Evolutionary conservation across 176 grass and related monocot species (phyloP).

Genomic region (barley (Hordeum vulgare)): DNA sequence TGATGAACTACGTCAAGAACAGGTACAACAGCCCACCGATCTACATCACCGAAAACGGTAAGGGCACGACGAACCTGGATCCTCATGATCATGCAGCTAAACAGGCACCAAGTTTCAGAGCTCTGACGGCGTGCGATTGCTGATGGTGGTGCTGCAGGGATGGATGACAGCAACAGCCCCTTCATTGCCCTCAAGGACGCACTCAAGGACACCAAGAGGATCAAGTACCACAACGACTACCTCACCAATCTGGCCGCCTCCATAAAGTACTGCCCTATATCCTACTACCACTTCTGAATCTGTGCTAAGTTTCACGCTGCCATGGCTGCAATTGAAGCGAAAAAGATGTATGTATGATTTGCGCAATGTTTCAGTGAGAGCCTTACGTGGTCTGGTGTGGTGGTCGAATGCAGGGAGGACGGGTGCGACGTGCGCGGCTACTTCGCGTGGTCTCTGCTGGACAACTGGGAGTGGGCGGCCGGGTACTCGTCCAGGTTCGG

Average conservation of each 20-base stretch:
- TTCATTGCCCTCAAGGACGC: constrained; percentile 68
- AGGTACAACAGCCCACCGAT: constrained; percentile 71
- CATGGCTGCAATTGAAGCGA: not conserved
- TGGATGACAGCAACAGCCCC: constrained; percentile 71
- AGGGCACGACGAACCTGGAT: not conserved
- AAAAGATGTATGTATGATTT: not conserved
- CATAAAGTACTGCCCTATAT: constrained; percentile 36
- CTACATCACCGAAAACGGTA: constrained; percentile 91
- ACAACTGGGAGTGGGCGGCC: constrained; percentile 97
- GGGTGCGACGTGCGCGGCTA: constrained; percentile 85
- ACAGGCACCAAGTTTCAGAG: not conserved
- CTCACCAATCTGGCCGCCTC: constrained; percentile 61
- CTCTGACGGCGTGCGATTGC: not conserved
- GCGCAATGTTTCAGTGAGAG: not conserved
- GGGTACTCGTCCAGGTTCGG: constrained; percentile 83
- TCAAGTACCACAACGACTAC: constrained; percentile 79
- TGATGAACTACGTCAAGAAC: constrained; percentile 88
- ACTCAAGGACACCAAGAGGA: constrained; percentile 76
- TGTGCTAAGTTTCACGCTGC: not conserved
- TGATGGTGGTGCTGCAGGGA: constrained; percentile 42
- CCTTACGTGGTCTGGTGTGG: not conserved
- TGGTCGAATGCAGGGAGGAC: constrained; percentile 53
- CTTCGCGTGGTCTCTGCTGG: constrained; percentile 94
- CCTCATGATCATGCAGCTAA: not conserved
- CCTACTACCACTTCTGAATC: not conserved